Percentiles rank a stretch among this genome's conserved stretches.
phyloP scores from a whole-genome alignment of 345 rosid genomes.

The Ceriops tagal region DNA sequence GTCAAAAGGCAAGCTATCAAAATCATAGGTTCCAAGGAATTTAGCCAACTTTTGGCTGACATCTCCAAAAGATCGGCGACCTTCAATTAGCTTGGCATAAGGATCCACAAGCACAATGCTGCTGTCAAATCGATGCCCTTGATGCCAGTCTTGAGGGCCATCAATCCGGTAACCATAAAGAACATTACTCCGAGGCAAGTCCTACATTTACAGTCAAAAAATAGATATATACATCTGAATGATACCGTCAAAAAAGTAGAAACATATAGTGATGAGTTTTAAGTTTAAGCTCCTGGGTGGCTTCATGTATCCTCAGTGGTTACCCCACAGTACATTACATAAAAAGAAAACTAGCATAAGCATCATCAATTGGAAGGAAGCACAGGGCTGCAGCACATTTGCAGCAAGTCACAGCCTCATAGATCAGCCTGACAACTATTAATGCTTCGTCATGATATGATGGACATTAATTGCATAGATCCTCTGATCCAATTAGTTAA shows the following conservation, averaged over 20 bases:
- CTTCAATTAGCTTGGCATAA: conserved; percentile 82
- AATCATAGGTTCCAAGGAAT: conserved; percentile 83
- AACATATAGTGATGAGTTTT: no score
- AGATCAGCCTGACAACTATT: no score
- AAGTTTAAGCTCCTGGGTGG: no score
- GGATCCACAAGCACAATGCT: conserved; percentile 72
- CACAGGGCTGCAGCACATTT: no score
- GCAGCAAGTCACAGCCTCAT: no score
- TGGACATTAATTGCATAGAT: no score
- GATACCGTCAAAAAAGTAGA: background rate
- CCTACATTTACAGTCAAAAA: conserved; percentile 40
- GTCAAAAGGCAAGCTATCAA: conserved; percentile 66
- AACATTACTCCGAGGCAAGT: conserved; percentile 59
- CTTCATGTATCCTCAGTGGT: no score
- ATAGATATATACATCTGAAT: background rate
- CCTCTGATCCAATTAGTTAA: no score
- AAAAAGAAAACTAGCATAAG: no score
- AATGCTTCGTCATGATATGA: no score
- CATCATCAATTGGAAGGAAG: no score
- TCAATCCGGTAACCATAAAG: conserved; percentile 86
- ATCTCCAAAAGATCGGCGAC: conserved; percentile 77
- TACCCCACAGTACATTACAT: no score
- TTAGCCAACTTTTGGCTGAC: conserved; percentile 48
- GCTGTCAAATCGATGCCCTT: conserved; percentile 80
- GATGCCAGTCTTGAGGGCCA: conserved; percentile 75